phyloP scores from a whole-genome alignment of 2,329 filamentous ascomycete genomes.

The Colletotrichum destructivum region DNA sequence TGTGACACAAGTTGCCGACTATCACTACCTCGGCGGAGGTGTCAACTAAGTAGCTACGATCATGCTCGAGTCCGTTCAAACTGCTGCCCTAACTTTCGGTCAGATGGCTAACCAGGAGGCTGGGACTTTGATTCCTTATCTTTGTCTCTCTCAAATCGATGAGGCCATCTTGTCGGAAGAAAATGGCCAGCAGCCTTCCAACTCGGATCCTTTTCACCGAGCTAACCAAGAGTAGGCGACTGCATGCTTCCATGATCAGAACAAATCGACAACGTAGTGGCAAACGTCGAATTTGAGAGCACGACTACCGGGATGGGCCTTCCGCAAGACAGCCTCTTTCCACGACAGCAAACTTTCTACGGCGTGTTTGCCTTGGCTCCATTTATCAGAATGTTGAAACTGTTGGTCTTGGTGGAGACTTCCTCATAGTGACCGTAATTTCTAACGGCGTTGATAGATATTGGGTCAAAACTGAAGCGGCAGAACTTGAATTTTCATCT shows the following conservation, averaged over 20 bases:
- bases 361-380: slow-evolving; percentile 74
- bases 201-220: slow-evolving; percentile 75
- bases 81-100: slow-evolving; percentile 55
- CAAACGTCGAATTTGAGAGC: slow-evolving; percentile 75
- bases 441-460: slow-evolving; percentile 74
- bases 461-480: slow-evolving; percentile 66
- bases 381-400: slow-evolving; percentile 70
- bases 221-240: slow-evolving; percentile 75
- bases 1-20: slow-evolving; percentile 66
- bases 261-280: slow-evolving; percentile 63
- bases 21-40: slow-evolving; percentile 62
- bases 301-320: slow-evolving; percentile 77
- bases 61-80: slow-evolving; percentile 54
- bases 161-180: slow-evolving; percentile 70
- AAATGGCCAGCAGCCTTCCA: slow-evolving; percentile 67
- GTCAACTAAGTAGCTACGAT: slow-evolving; percentile 60
- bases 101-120: slow-evolving; percentile 43
- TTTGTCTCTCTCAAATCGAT: slow-evolving; percentile 64
- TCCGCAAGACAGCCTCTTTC: slow-evolving; percentile 73
- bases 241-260: slow-evolving; percentile 71
- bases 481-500: slow-evolving; percentile 70
- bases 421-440: slow-evolving; percentile 69
- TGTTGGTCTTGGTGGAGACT: slow-evolving; percentile 73
- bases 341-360: slow-evolving; percentile 73
- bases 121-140: no score